A percentile compares a stretch with the other conserved stretches of the same genome.
Evolutionary conservation across 352 stramenopile genomes (phyloP).

Genomic region (Phytophthora fragariaefolia): DNA sequence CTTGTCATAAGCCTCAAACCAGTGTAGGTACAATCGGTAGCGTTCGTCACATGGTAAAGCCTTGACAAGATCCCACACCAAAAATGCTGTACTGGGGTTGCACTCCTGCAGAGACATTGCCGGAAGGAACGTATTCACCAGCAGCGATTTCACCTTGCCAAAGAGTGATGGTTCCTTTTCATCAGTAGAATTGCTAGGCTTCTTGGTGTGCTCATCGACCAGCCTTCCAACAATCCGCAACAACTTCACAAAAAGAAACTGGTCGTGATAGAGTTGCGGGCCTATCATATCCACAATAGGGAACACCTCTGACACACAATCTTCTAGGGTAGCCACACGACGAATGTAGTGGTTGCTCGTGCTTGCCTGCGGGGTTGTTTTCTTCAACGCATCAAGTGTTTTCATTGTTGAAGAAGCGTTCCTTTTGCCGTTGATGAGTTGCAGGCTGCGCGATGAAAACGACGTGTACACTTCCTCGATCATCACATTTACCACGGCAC

Average conservation of each 20-base stretch:
- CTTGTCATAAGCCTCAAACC: conserved; percentile 68
- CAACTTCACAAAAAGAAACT: conserved; percentile 79
- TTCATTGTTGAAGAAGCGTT: neutral
- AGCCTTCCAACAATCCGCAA: conserved; percentile 66
- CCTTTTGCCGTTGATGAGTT: conserved; percentile 38
- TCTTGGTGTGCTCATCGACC: conserved; percentile 51
- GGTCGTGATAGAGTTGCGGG: conserved; percentile 69
- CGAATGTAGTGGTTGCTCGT: conserved; percentile 39
- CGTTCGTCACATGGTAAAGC: conserved; percentile 76
- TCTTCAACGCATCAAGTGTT: conserved; percentile 1
- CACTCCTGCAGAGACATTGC: conserved; percentile 77
- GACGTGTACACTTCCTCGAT: conserved; percentile 60
- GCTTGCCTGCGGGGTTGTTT: conserved; percentile 9
- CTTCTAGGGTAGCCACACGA: conserved; percentile 43
- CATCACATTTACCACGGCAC: conserved; percentile 70
- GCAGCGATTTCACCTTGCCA: conserved; percentile 53
- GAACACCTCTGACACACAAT: conserved; percentile 61
- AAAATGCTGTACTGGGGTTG: conserved; percentile 76
- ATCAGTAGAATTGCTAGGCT: conserved; percentile 9
- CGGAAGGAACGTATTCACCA: conserved; percentile 75
- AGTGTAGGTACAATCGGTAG: conserved; percentile 84
- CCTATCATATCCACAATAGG: conserved; percentile 72
- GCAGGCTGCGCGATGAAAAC: conserved; percentile 61
- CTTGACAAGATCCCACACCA: conserved; percentile 89
- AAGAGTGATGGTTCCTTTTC: conserved; percentile 29